Base-by-base conservation (phyloP, 2,329 filamentous ascomycete species). In the Fusarium xylarioides region DNA sequence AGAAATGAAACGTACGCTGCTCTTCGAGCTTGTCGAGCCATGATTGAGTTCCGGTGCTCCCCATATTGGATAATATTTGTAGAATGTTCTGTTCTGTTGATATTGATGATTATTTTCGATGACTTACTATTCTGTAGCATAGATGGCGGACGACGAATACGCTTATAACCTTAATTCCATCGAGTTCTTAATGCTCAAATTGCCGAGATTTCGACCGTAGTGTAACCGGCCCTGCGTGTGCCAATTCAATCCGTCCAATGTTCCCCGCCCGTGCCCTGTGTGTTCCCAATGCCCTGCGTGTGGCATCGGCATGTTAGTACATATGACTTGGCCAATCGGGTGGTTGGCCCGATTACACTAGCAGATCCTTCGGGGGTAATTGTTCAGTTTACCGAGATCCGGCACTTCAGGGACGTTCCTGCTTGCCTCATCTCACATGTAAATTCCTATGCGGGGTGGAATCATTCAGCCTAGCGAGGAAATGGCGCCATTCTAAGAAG, bases 11-110 rank as follows among this genome's bases (percentile, higher is more conserved):
- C 81, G 74, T 70, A 84, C 83, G 70, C 68, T 83, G 80, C 74
- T 83, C 79, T 64, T 83, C 81, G 42, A 85, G 81, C 80, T 83
- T 84, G 63, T 84, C 81, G 30, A 85, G 81, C 82, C 83, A 85
- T 47, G 82, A 82, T 16, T 77, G 65, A 7, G 73, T 64, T 37
- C 64, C 67, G 15, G 64, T 72, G 69, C 79, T 82, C 44, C 77
- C 81, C 81, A 82, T 82, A n/a, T 40, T 64, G 30, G 11, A 26
- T 2, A 19, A 21, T 0, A 1, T 15, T 7, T 35, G 28, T 11
- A 30, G 23, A 26, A 11, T 26, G 26, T 23, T n/a, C 9, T 32
- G 6, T 30, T 12, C 26, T 26, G 26, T 26, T 26, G 26, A 26
- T 26, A 6, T 26, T 26, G 26, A 26, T 26, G 26, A 26, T 26